Base-by-base conservation (phyloP, 805 yeast species). In the Nakazawaea pomicola region DNA sequence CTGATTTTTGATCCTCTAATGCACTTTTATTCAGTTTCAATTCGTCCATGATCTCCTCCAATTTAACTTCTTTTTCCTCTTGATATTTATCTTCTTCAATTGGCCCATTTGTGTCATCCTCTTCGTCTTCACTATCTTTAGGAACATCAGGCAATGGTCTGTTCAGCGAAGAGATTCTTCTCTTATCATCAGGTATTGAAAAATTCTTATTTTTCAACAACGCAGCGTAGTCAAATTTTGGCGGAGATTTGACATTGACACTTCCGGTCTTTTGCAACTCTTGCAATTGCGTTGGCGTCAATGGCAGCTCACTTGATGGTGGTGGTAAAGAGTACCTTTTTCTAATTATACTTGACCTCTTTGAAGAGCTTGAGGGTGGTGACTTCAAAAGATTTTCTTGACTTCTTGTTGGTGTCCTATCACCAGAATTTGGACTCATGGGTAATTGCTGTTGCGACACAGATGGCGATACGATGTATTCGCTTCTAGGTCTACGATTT, bases 401-500 rank as follows among this genome's bases (percentile, higher is more conserved):
- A n/a, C 21, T 9, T 29, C 11, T 21, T 36, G 3, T 15, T 16
- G 28, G 21, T 23, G 19, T 29, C 20, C 5, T 25, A 27, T 8
- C 25, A n/a, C n/a, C n/a, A n/a, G n/a, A n/a, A n/a, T n/a, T n/a
- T n/a, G n/a, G n/a, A n/a, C n/a, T n/a, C n/a, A n/a, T n/a, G n/a
- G n/a, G n/a, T n/a, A n/a, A n/a, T 36, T 12, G 33, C n/a, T 14
- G 32, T 19, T 29, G 27, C 8, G 6, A n/a, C 8, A 9, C 14
- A 15, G 31, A 21, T 21, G 34, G 29, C 11, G 38, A 27, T 18
- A 23, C 14, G 4, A 38, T 6, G n/a, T 34, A 24, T 20, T 17
- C 30, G 34, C 47, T 44, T 29, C 40, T 35, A 29, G 61, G 62
- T 42, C 65, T 52, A 40, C 49, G 51, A 14, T 52, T 53, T 5